These are phyloP conservation scores for Globisporangium viniferum DNA, from an alignment of 352 stramenopile genomes.

Conservation along the genomic window DNA sequence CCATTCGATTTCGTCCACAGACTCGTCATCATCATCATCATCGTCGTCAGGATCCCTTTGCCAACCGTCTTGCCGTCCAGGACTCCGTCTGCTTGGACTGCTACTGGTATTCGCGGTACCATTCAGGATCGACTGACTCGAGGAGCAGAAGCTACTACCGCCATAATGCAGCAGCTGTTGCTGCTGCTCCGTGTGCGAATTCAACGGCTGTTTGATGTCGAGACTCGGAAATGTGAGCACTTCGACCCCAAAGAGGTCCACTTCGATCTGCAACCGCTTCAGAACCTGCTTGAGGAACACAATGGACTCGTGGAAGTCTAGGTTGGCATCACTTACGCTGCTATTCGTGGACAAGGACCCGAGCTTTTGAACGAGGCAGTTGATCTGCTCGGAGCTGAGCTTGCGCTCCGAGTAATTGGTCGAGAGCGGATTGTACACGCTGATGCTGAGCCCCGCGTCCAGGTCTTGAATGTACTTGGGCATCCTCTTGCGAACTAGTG, in stretches of 20 bases:
- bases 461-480: slow-evolving; percentile 14
- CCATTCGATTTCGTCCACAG: background rate
- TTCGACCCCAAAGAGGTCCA: slow-evolving; percentile 51
- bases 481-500: background rate
- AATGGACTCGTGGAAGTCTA: slow-evolving; percentile 5
- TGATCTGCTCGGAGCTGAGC: slow-evolving; percentile 13
- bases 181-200: slow-evolving; percentile 11
- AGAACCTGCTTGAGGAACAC: slow-evolving; percentile 39
- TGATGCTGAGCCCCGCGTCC: background rate
- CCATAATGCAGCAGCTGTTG: background rate
- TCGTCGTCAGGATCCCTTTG: background rate
- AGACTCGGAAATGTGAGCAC: slow-evolving; percentile 51
- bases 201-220: slow-evolving; percentile 21
- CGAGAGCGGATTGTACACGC: slow-evolving; percentile 15
- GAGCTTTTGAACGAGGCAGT: slow-evolving; percentile 6
- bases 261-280: slow-evolving; percentile 42
- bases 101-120: background rate
- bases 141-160: background rate
- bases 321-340: background rate
- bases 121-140: background rate
- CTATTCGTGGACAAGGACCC: background rate
- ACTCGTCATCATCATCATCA: background rate
- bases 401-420: slow-evolving; percentile 9
- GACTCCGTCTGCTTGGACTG: background rate
- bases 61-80: background rate